Conservation (phyloP, 2,329 filamentous ascomycete genomes). For the Cadophora sp. region DNA sequence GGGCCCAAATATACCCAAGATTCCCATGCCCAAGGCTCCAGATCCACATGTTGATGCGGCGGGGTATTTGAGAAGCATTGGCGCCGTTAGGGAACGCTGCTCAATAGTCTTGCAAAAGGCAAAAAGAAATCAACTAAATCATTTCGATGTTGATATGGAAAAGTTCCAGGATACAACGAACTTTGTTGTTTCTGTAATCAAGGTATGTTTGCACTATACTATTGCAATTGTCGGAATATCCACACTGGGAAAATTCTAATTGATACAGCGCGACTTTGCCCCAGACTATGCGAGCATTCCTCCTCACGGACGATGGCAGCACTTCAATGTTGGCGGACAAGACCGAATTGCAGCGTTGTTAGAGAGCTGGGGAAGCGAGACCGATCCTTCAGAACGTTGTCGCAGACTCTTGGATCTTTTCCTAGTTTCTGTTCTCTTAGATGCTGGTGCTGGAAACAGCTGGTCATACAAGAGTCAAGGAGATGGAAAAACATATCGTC, state of each 20-base stretch:
- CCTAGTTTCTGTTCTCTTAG: conserved; percentile 80
- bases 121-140: conserved; percentile 70
- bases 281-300: conserved; percentile 77
- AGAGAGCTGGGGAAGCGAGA: conserved; percentile 69
- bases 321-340: conserved; percentile 81
- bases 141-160: conserved; percentile 74
- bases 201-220: conserved; percentile 15
- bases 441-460: conserved; percentile 85
- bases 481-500: conserved; percentile 79
- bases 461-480: conserved; percentile 96
- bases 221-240: neutral
- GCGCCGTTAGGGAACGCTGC: conserved; percentile 81
- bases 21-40: conserved; percentile 82
- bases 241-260: neutral
- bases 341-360: conserved; percentile 76
- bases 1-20: conserved; percentile 66
- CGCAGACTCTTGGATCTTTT: conserved; percentile 80
- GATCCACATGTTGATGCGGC: conserved; percentile 89
- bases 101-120: conserved; percentile 67
- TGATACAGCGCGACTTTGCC: conserved; percentile 68
- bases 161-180: conserved; percentile 72
- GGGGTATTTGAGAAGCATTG: conserved; percentile 88
- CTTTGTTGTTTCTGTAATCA: conserved; percentile 77
- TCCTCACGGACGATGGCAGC: conserved; percentile 84
- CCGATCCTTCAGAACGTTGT: conserved; percentile 77